Base-by-base conservation (phyloP, 257 asterid species). In the Anisodus tanguticus region DNA sequence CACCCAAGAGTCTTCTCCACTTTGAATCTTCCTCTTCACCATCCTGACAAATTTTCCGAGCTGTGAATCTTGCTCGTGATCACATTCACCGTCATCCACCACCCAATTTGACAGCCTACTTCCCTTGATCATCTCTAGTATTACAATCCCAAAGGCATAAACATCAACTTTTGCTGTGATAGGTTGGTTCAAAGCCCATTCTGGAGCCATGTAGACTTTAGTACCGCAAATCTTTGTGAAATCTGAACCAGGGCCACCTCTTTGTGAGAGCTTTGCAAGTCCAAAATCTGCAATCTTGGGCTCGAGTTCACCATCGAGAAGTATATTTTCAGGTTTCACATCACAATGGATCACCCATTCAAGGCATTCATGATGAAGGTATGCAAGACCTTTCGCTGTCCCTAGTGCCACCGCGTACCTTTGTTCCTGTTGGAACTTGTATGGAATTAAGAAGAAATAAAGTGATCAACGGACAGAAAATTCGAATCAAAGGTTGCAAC, bases 281-380 rank as follows among this genome's bases (percentile, higher is more conserved):
- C 92, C 92, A 55, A 89, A 89, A 86, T 88, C 92, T 12, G 90
- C 90, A 60, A 87, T 89, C 81, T 89, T 89, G 69, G 89, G 90
- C 12, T 82, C 76, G 8, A 82, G 79, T 57, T 86, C 85, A 37
- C 35, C 31, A 22, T 84, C 89, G 2, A 88, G 86, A 53, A 88
- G 90, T 63, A 88, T 86, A 53, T 88, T 88, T 80, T 84, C 90
- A 1, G 89, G 90, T 86, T 89, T 89, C 12, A 89, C 89, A 31
- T 89, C 90, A 57, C 92, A 89, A 72, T 89, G 92, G 72, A 89
- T 87, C 8, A 89, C 85, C 92, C 92, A 89, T 87, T 89, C 92
- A 10, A 89, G 86, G 22, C 90, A 89, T 72, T 89, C 92, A 16
- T 87, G 85, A 81, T 89, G 92, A 4, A 89, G 88, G 55, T 89